These are phyloP conservation scores for Macroventuria anomochaeta DNA, from an alignment of 2,329 filamentous ascomycete species.

Conservation along the genomic window DNA sequence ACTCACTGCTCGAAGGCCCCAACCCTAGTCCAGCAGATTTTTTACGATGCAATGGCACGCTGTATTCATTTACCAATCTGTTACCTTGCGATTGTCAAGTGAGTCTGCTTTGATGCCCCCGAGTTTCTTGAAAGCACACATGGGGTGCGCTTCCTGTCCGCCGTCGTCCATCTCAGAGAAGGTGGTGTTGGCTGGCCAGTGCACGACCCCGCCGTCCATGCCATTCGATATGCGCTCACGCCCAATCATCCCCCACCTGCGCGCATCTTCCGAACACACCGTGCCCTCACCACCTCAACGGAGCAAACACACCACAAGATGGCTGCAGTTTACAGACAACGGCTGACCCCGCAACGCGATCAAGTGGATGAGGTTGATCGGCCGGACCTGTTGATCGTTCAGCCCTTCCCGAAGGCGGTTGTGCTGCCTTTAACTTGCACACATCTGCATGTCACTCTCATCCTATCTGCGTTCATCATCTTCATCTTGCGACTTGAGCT, in stretches of 20 bases:
- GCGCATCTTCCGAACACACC: constrained; percentile 11
- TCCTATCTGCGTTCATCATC: not conserved
- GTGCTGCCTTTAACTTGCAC: not conserved
- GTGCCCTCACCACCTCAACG: constrained; percentile 5
- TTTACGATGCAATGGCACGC: no score
- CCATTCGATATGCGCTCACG: not conserved
- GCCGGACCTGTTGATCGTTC: not conserved
- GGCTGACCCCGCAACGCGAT: not conserved
- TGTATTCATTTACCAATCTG: no score
- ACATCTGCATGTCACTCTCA: not conserved
- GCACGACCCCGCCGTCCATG: not conserved
- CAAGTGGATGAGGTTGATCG: constrained; percentile 6
- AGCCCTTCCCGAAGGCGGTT: not conserved
- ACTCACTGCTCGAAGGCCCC: no score
- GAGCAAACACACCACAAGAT: constrained; percentile 2
- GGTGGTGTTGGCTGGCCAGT: not conserved
- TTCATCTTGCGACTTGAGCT: not conserved
- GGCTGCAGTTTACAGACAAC: not conserved
- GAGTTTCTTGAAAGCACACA: no score
- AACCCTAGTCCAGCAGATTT: no score
- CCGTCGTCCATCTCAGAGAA: no score
- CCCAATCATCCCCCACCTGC: not conserved
- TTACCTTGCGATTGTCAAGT: no score
- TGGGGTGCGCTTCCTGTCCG: no score
- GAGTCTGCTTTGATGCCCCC: no score